A percentile compares a stretch with the other conserved stretches of the same genome.
phyloP scores from a whole-genome alignment of 768 basidiomycete species.

The Termitomyces sp. region DNA sequence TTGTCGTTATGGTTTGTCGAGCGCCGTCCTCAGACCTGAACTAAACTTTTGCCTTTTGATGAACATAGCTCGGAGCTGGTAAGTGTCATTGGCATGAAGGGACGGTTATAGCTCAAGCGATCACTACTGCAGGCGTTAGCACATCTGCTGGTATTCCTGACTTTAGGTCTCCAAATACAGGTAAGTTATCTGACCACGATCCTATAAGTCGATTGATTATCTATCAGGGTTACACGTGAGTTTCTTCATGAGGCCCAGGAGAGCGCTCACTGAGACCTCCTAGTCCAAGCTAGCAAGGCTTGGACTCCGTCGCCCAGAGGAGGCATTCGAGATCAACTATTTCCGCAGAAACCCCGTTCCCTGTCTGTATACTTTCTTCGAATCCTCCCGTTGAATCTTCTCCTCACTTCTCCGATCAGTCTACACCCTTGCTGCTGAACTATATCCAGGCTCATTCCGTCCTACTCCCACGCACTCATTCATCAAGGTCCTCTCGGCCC shows the following conservation, averaged over 20 bases:
- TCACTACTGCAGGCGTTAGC: slow-evolving; percentile 48
- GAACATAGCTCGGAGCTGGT: slow-evolving; percentile 63
- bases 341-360: no score
- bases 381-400: not conserved
- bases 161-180: slow-evolving; percentile 83
- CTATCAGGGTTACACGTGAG: slow-evolving; percentile 49
- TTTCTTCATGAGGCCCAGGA: not conserved
- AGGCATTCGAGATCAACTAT: slow-evolving; percentile 86
- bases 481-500: slow-evolving; percentile 71
- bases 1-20: slow-evolving; percentile 66
- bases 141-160: slow-evolving; percentile 86
- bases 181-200: slow-evolving; percentile 28
- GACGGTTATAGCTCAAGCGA: not conserved
- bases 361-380: slow-evolving; percentile 44
- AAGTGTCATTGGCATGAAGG: slow-evolving; percentile 12
- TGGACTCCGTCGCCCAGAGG: slow-evolving; percentile 88
- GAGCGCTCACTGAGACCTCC: not conserved
- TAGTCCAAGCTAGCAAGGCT: slow-evolving; percentile 75
- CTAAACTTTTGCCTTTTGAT: not conserved
- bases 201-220: not conserved
- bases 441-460: slow-evolving; percentile 86
- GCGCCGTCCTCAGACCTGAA: not conserved
- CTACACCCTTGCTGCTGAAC: slow-evolving; percentile 88
- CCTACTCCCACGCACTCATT: slow-evolving; percentile 92
- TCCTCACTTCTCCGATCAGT: slow-evolving; percentile 35